These are phyloP conservation scores for Rhizoclosmatium globosum DNA, from an alignment of 192 early-diverging fungal species.

Conservation along the genomic window DNA sequence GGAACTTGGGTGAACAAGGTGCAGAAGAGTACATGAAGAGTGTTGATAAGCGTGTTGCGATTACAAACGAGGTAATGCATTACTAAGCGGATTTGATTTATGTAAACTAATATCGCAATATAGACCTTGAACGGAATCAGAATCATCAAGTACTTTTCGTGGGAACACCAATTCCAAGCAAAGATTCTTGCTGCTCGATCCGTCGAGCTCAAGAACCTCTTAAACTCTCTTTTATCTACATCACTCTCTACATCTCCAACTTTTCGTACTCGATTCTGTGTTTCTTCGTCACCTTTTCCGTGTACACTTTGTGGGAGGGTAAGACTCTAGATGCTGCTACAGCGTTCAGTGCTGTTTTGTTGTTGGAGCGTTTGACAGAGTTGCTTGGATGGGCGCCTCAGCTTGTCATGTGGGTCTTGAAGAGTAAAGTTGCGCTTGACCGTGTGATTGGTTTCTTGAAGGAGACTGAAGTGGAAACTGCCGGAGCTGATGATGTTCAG, in stretches of 20 bases:
- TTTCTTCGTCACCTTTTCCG: slow-evolving; percentile 62
- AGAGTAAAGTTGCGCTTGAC: slow-evolving; percentile 59
- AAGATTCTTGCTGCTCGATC: slow-evolving; percentile 41
- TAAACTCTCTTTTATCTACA: slow-evolving; percentile 34
- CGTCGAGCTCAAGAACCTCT: slow-evolving; percentile 38
- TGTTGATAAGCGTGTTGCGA: slow-evolving; percentile 79
- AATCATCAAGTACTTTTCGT: slow-evolving; percentile 54
- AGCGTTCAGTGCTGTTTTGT: slow-evolving; percentile 53
- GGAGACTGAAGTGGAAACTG: slow-evolving; percentile 39
- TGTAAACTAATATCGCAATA: neutral
- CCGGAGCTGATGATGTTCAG: neutral
- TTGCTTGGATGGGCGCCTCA: slow-evolving; percentile 35
- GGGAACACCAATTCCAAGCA: slow-evolving; percentile 46
- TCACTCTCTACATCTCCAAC: slow-evolving; percentile 22
- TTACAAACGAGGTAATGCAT: slow-evolving; percentile 77
- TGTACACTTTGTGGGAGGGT: slow-evolving; percentile 52
- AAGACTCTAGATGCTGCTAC: slow-evolving; percentile 51
- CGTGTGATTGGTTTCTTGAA: slow-evolving; percentile 51
- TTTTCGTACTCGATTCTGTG: slow-evolving; percentile 30
- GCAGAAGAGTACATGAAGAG: slow-evolving; percentile 44
- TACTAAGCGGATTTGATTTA: slow-evolving; percentile 7
- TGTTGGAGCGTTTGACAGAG: slow-evolving; percentile 38
- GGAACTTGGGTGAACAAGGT: slow-evolving; percentile 37
- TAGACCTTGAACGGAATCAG: slow-evolving; percentile 71
- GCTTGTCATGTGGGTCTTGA: slow-evolving; percentile 47